Evolutionary conservation across 2,329 filamentous ascomycete species (phyloP), one percentile per base, ranked within the genome.

Genomic region (Sarocladium brachiariae): DNA sequence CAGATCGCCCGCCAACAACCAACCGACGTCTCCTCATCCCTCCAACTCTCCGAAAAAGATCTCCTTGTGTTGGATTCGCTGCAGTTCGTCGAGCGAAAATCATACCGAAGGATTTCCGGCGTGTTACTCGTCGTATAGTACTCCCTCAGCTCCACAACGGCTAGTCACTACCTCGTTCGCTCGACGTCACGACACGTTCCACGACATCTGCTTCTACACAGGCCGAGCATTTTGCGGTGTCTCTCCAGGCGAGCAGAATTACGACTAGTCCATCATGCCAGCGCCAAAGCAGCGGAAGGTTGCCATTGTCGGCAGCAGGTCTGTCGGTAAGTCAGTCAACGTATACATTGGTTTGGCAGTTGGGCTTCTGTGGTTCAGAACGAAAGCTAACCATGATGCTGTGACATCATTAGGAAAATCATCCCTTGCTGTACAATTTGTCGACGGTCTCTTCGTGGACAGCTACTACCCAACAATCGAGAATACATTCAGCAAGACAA

Each of bases 391-490:
- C 52, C 25, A 14, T 35, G 18, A 13, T 11, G 13, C 14, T 13
- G 16, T 9, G 4, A 5, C 10, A 23, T 4, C 10, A 30, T 7
- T 61, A 97, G 93, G 93, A 70, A 99, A 99, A 77, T 96, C 90
- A 19, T 97, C 92, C 50, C 83, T 99, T 57, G 95, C 93, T 11
- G 93, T 97, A 45, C 92, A 92, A 65, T 97, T 93, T 65, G 92
- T 96, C 64, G 93, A 99, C 67, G 90, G 90, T 55, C 91, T 96
- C 72, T 99, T 99, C 65, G 92, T 99, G 64, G 93, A 99, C 70
- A 95, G 88, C 69, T 99, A 99, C 72, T 99, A 99, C 69, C 93
- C 93, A 31, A 99, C 93, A 35, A 97, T 99, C 63, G 93, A 99
- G 70, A 99, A 97, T 69, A 97, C 92, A 2, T 99, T 99, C 68